phyloP scores from a whole-genome alignment of 78 protist genomes.

The Dictyostelium intermedium region DNA sequence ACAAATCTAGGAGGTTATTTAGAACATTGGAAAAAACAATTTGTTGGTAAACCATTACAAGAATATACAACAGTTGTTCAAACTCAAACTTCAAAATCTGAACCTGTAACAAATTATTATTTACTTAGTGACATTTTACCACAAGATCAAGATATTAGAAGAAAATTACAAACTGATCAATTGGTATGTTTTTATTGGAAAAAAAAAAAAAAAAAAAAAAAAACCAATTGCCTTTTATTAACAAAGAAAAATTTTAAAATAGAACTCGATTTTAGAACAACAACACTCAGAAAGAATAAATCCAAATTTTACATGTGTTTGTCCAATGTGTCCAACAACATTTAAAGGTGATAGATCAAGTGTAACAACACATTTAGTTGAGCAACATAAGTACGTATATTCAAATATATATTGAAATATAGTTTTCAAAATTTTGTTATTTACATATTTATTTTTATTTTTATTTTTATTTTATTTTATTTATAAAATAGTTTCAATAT shows the following conservation, averaged over 20 bases:
- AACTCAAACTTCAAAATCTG: not conserved
- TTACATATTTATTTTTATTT: not conserved
- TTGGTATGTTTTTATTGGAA: not conserved
- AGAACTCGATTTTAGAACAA: conserved; percentile 40
- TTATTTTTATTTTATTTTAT: too few species aligned
- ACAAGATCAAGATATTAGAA: conserved; percentile 48
- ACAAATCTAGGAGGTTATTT: conserved; percentile 52
- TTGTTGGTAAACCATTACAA: conserved; percentile 21
- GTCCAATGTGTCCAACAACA: conserved; percentile 62
- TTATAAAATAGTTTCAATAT: conserved; percentile 39
- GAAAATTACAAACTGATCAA: conserved; percentile 47
- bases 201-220: too few species aligned
- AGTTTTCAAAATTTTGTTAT: not conserved
- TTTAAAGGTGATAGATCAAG: conserved; percentile 60
- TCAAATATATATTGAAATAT: not conserved
- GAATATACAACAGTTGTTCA: conserved; percentile 33
- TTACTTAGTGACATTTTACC: conserved; percentile 51
- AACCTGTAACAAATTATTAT: conserved; percentile 29
- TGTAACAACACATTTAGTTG: conserved; percentile 32
- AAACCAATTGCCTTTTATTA: not conserved
- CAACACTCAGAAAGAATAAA: conserved; percentile 59
- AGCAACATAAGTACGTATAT: conserved; percentile 47
- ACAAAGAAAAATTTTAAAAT: not conserved
- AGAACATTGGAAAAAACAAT: conserved; percentile 25
- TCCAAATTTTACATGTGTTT: conserved; percentile 15